Evolutionary conservation across 768 basidiomycete genomes (phyloP), one percentile per base, ranked within the genome.

Genomic region (Leccinum arenicola): DNA sequence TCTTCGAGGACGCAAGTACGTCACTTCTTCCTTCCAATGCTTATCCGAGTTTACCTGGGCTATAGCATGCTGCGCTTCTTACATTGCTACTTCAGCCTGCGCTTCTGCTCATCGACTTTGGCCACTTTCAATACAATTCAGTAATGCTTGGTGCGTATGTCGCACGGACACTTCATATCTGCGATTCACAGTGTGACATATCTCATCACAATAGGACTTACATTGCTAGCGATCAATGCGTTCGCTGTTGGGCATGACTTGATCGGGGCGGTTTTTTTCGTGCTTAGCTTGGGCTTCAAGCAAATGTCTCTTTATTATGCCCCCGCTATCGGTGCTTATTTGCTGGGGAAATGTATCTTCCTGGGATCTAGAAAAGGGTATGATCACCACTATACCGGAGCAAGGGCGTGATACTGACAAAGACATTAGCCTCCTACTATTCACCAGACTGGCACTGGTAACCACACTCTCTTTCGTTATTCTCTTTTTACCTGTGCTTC

Each of bases 271-370:
- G 69, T 91, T 15, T 84, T 78, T 58, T 96, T 98, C 64, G 89
- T 93, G 6, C 76, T 87, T n/a, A 89, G 90, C 62, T 80, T 98
- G 19, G 83, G 89, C 3, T 95, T 96, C 80, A 97, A 97, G 73
- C 95, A 98, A 69, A 97, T 98, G 95, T 88, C 92, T 3, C 76
- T 97, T 27, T 96, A 97, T 70, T 98, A 95, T 69, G 89, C 92
- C 0, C 93, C 95, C 2, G 94, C 89, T 0, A 83, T 98, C n/a
- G 95, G 93, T 38, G 84, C 88, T 0, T 98, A 95, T 73, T 77
- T 97, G 6, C 74, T 96, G 3, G 94, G 91, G 5, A 97, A 93
- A 75, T 97, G 96, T 66, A 59, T 96, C 2, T 91, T 85, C 71
- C 77, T 95, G 8, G 93, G 93, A n/a, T 75, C 79, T 27, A 64